Percentiles rank a stretch among this genome's conserved stretches.
These are phyloP conservation scores for Amanita subjunquillea DNA, from an alignment of 768 basidiomycete genomes.

Conservation along the genomic window DNA sequence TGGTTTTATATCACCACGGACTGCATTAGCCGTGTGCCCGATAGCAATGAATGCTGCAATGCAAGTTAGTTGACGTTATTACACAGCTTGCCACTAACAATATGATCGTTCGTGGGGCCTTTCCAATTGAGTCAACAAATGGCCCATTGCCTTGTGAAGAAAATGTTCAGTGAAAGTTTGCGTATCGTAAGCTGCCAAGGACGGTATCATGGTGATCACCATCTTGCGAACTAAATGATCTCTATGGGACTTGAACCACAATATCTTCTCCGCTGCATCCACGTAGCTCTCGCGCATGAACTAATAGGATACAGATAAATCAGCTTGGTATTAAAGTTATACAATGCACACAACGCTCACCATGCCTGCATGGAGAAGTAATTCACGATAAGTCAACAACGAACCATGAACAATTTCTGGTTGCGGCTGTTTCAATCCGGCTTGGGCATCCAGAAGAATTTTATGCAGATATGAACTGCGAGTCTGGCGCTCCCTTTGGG, in stretches of 20 bases:
- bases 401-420: slow-evolving; percentile 92
- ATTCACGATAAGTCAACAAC: slow-evolving; percentile 81
- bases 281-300: slow-evolving; percentile 85
- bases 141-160: slow-evolving; percentile 89
- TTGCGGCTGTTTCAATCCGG: slow-evolving; percentile 66
- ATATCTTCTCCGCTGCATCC: slow-evolving; percentile 81
- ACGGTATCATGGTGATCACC: slow-evolving; percentile 93
- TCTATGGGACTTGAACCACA: slow-evolving; percentile 79
- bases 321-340: neutral
- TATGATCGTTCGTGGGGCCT: slow-evolving; percentile 84
- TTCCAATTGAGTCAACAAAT: slow-evolving; percentile 78
- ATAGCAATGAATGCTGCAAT: slow-evolving; percentile 85
- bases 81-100: slow-evolving; percentile 36
- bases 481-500: slow-evolving; percentile 56
- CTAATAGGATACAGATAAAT: slow-evolving; percentile 22
- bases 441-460: slow-evolving; percentile 84
- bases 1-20: slow-evolving; percentile 90
- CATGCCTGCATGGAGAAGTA: slow-evolving; percentile 90
- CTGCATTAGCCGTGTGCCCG: slow-evolving; percentile 86
- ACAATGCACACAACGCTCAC: slow-evolving; percentile 32
- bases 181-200: slow-evolving; percentile 89
- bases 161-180: slow-evolving; percentile 87
- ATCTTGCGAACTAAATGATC: slow-evolving; percentile 86
- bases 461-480: slow-evolving; percentile 60
- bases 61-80: slow-evolving; percentile 2